phyloP scores from a whole-genome alignment of 495 filamentous ascomycete species.

The Penicillium roqueforti region DNA sequence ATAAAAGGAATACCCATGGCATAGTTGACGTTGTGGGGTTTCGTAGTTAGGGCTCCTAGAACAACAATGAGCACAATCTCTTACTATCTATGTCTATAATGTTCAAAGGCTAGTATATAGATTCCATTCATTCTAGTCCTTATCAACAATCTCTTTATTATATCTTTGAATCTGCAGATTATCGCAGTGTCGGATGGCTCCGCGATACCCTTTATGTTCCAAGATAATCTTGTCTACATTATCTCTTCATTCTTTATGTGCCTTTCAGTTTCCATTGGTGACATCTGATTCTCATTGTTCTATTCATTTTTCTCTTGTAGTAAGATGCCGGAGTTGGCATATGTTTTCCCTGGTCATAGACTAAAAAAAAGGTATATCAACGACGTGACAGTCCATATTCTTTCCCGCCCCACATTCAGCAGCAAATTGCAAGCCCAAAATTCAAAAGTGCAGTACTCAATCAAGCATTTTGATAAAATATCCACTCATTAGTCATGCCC shows the following conservation, averaged over 20 bases:
- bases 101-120: background rate
- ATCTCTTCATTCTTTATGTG: background rate
- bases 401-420: background rate
- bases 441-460: background rate
- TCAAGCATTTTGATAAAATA: background rate
- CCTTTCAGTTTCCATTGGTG: background rate
- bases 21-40: background rate
- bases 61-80: background rate
- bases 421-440: background rate
- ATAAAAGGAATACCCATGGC: background rate
- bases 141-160: background rate
- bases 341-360: background rate
- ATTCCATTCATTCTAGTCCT: background rate
- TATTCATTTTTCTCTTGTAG: background rate
- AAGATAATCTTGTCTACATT: background rate
- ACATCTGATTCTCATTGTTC: background rate
- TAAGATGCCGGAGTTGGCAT: background rate
- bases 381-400: background rate
- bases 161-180: background rate
- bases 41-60: background rate
- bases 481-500: background rate
- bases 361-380: background rate
- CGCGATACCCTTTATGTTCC: background rate
- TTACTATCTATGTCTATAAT: background rate
- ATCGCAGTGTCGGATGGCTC: background rate